Evolutionary conservation across 257 asterid genomes (phyloP).

Genomic region (Gardenia jasminoides): DNA sequence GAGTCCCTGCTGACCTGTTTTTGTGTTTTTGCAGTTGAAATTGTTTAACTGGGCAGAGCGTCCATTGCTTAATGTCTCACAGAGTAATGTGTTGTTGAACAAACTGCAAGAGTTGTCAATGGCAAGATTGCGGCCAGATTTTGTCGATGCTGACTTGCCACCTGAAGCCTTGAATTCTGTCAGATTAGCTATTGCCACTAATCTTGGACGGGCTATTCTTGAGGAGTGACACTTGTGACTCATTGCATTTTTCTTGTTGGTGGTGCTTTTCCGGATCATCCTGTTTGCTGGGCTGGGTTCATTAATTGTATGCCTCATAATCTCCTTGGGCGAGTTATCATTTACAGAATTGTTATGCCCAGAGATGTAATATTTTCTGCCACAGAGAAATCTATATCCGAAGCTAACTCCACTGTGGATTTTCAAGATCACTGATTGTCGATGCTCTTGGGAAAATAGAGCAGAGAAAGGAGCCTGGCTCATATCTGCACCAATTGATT

Average conservation of each 20-base stretch:
- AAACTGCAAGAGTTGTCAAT: conserved; percentile 85
- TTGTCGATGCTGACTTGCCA: conserved; percentile 60
- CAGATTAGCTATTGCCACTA: conserved; percentile 81
- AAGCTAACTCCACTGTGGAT: not conserved
- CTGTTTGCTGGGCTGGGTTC: not conserved
- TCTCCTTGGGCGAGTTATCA: not conserved
- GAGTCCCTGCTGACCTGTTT: not conserved
- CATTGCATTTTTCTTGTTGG: not conserved
- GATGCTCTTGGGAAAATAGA: not conserved
- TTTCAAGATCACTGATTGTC: not conserved
- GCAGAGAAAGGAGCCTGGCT: not conserved
- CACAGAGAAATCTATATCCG: not conserved
- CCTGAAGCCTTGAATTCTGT: conserved; percentile 74
- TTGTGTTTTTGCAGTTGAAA: conserved; percentile 53
- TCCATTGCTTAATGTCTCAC: conserved; percentile 68
- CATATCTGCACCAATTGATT: not conserved
- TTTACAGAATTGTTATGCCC: not conserved
- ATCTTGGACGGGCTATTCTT: conserved; percentile 84
- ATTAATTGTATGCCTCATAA: not conserved
- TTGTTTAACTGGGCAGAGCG: conserved; percentile 71
- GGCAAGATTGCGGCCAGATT: conserved; percentile 78
- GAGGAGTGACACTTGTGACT: conserved; percentile 43
- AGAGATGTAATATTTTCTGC: not conserved
- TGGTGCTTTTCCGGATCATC: not conserved
- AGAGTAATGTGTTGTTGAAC: conserved; percentile 66